These are phyloP conservation scores for Tetramitus jugosus DNA, from an alignment of 208 protist genomes.

Conservation along the genomic window DNA sequence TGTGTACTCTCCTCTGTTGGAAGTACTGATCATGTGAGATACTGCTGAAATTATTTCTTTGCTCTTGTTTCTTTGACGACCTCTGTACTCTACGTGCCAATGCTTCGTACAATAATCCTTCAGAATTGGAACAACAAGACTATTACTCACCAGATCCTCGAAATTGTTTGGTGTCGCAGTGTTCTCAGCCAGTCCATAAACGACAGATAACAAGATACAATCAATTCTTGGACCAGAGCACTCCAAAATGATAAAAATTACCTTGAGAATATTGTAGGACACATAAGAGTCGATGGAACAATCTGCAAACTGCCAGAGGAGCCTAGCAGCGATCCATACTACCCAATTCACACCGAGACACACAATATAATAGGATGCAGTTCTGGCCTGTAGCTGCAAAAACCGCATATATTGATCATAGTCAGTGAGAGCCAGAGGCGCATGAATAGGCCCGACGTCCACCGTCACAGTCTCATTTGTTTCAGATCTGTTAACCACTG, in stretches of 20 bases:
- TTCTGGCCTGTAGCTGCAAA: constrained; percentile 6
- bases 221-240: not conserved
- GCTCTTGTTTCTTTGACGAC: too few relatives aligned
- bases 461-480: too few relatives aligned
- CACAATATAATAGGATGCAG: constrained; percentile 9
- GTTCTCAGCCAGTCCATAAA: constrained; percentile 1
- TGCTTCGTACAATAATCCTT: too few relatives aligned
- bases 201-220: not conserved
- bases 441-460: too few relatives aligned
- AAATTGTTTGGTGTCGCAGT: not conserved
- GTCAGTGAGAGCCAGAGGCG: not conserved
- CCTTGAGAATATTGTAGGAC: not conserved
- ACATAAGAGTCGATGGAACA: not conserved
- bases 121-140: too few relatives aligned
- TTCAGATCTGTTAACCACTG: too few relatives aligned
- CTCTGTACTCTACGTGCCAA: too few relatives aligned
- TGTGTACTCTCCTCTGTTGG: too few relatives aligned
- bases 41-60: too few relatives aligned
- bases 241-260: not conserved
- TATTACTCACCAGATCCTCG: not conserved
- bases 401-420: constrained; percentile 2
- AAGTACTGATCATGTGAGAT: too few relatives aligned
- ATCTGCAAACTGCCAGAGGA: not conserved
- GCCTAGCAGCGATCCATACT: not conserved
- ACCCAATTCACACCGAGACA: not conserved